Percentiles rank a stretch among this genome's conserved stretches.
Conservation (phyloP, 108 stramenopile genomes). For the Cyclotella kingstonii region DNA sequence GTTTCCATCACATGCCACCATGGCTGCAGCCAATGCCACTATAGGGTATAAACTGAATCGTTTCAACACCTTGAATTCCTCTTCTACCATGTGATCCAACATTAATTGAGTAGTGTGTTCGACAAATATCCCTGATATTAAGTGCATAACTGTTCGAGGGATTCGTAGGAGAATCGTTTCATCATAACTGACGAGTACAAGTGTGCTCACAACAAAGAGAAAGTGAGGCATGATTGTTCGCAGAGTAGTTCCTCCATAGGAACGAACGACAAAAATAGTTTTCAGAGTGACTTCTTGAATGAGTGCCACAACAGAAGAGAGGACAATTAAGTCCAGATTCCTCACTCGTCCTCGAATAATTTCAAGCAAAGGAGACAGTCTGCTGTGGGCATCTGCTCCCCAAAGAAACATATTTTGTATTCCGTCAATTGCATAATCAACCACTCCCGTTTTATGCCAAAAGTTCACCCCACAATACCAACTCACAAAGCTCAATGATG, state of each 20-base stretch:
- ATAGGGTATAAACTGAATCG: conserved; percentile 61
- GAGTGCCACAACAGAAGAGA: conserved; percentile 32
- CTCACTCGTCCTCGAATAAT: conserved; percentile 34
- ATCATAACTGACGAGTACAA: conserved; percentile 45
- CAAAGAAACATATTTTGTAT: no score
- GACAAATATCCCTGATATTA: conserved; percentile 65
- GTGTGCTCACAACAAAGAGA: conserved; percentile 29
- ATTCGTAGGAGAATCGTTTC: conserved; percentile 39
- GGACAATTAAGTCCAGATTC: conserved; percentile 61
- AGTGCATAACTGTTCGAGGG: conserved; percentile 65
- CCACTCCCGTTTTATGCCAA: conserved; percentile 60
- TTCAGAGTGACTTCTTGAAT: conserved; percentile 63
- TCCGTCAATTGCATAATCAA: no score
- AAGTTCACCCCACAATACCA: conserved; percentile 47
- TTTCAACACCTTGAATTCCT: conserved; percentile 34
- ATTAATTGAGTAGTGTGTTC: conserved; percentile 83
- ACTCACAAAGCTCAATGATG: conserved; percentile 57
- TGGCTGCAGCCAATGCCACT: conserved; percentile 43
- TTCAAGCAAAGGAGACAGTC: conserved; percentile 1
- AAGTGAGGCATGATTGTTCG: conserved; percentile 49
- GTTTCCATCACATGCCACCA: conserved; percentile 2
- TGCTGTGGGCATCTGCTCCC: not conserved
- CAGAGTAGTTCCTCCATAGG: conserved; percentile 37
- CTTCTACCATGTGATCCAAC: conserved; percentile 76
- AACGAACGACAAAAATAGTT: conserved; percentile 33